Base-by-base conservation (phyloP, 768 basidiomycete genomes). In the Lactarius indigo region DNA sequence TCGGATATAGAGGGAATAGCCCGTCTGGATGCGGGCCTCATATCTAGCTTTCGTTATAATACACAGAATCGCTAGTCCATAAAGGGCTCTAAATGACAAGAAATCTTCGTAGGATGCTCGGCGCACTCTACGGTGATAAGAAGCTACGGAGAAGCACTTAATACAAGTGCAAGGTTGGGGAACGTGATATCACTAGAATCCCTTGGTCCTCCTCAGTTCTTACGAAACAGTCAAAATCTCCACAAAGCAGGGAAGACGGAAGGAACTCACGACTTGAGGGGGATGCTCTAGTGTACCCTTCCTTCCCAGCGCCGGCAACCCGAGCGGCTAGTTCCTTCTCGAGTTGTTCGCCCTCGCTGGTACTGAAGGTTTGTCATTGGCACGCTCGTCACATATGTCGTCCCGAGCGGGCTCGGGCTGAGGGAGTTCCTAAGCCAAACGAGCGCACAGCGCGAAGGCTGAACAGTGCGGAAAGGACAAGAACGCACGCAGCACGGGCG, bases 401-500 rank as follows among this genome's bases (percentile, higher is more conserved):
- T n/a, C 52, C 20, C n/a, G 12, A n/a, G 50, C 37, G 20, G 62
- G 57, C 50, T 54, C 41, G n/a, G 47, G n/a, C 30, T 59, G 61
- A 30, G 50, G 3, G 13, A n/a, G 50, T 18, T 8, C 30, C 57
- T 17, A 56, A 37, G 26, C 28, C 26, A 56, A 67, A 67, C 39
- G 62, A 7, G 33, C 66, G 66, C 50, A 68, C 59, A 1, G 67
- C 39, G 30, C 69, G 69, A 15, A 64, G 42, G 26, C 64, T 56
- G 61, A 70, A 70, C n/a, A 64, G 28, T 17, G 52, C 39, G 35
- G 63, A 47, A 28, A 70, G 33, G 18, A 70, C 59, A 20, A 70
- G 56, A 52, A 63, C 67, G 28, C 69, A 70, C 17, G 59, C 66
- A 26, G 67, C 69, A 3, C 66, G 69, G 13, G 69, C 69, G 23